A percentile compares a stretch with the other conserved stretches of the same genome.
Evolutionary conservation across 371 early-diverging fungal genomes (phyloP).

Genomic region (Rhizomucor pusillus): DNA sequence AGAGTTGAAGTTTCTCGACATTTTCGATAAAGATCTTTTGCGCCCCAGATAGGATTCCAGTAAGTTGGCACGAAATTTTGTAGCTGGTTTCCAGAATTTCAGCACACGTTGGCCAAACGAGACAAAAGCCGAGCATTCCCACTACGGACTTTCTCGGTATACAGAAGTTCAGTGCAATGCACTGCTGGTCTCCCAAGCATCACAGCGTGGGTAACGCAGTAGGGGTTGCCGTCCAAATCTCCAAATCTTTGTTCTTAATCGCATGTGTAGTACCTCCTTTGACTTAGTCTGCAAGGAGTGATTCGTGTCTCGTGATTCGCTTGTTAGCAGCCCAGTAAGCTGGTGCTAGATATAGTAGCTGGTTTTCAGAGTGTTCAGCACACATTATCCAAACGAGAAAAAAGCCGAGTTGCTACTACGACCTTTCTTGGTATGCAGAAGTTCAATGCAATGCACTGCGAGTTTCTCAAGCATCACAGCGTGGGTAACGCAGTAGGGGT

Average conservation of each 20-base stretch:
- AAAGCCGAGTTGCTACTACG: no score
- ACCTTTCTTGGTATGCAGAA: slow-evolving; percentile 64
- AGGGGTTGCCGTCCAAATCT: slow-evolving; percentile 72
- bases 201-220: slow-evolving; percentile 80
- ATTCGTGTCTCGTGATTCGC: slow-evolving; percentile 43
- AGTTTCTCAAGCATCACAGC: no score
- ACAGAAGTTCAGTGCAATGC: slow-evolving; percentile 53
- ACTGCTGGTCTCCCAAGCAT: no score
- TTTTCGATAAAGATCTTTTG: slow-evolving; percentile 63
- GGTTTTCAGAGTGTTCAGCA: no score
- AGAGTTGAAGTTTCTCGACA: slow-evolving; percentile 42
- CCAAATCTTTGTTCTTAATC: slow-evolving; percentile 54
- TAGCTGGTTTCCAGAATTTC: slow-evolving; percentile 44
- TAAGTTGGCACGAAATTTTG: slow-evolving; percentile 47
- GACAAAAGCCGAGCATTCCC: slow-evolving; percentile 66
- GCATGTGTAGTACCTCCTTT: slow-evolving; percentile 63
- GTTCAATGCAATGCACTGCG: slow-evolving; percentile 51
- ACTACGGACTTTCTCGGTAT: slow-evolving; percentile 68
- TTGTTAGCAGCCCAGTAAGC: no score
- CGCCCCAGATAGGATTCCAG: slow-evolving; percentile 51
- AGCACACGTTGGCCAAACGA: slow-evolving; percentile 65
- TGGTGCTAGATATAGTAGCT: no score
- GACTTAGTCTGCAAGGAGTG: slow-evolving; percentile 63
- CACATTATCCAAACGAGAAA: no score
- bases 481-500: slow-evolving; percentile 86